A percentile compares a stretch with the other conserved stretches of the same genome.
These are phyloP conservation scores for Eucalyptus marginata DNA, from an alignment of 345 rosid species.

Conservation along the genomic window DNA sequence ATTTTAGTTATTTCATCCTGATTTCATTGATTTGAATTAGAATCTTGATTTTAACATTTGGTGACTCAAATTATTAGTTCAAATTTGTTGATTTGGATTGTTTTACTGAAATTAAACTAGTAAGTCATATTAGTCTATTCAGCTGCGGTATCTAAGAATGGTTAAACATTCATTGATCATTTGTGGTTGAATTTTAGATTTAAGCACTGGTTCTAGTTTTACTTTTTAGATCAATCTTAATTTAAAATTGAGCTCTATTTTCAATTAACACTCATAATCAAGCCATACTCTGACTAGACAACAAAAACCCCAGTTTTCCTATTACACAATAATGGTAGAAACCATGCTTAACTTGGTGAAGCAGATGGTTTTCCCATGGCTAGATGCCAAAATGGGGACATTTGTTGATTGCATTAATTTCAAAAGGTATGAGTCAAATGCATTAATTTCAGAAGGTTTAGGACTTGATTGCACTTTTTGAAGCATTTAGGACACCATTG, in stretches of 20 bases:
- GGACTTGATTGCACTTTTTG: background rate
- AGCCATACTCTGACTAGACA: background rate
- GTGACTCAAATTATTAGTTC: background rate
- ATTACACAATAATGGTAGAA: background rate
- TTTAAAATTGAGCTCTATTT: background rate
- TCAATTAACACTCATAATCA: background rate
- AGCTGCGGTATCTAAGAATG: background rate
- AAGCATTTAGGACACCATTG: background rate
- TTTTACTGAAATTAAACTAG: background rate
- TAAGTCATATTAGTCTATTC: background rate
- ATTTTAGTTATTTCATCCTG: background rate
- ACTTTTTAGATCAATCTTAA: background rate
- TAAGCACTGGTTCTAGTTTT: background rate
- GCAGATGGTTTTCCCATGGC: background rate
- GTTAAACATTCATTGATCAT: background rate
- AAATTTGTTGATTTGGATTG: background rate
- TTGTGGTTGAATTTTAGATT: background rate
- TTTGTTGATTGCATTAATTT: background rate
- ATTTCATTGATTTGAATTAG: background rate
- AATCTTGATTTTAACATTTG: background rate
- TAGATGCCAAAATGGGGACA: background rate
- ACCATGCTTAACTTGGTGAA: background rate
- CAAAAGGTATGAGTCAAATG: background rate
- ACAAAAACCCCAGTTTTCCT: background rate
- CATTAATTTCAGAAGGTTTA: background rate